phyloP scores from a whole-genome alignment of 176 grass and related monocot genomes.

The Aegilops sharonensis region DNA sequence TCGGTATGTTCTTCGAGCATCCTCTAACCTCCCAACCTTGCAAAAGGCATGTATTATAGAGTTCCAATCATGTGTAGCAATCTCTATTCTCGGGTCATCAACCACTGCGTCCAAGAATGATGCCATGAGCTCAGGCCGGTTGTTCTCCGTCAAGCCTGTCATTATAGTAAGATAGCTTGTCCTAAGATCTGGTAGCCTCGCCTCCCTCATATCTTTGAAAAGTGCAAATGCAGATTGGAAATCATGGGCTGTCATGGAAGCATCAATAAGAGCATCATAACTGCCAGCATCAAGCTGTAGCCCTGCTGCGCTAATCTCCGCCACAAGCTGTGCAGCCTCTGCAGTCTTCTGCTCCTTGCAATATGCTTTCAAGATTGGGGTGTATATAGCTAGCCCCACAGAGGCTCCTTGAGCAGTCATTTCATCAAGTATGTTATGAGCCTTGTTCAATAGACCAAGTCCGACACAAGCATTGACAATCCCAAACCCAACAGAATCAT shows the following conservation, averaged over 20 bases:
- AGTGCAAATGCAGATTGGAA: constrained; percentile 94
- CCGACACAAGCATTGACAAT: constrained; percentile 84
- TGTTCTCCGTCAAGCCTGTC: constrained; percentile 94
- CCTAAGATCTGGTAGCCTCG: constrained; percentile 71
- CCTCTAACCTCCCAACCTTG: constrained; percentile 83
- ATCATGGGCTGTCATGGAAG: constrained; percentile 91
- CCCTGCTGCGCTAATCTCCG: constrained; percentile 69
- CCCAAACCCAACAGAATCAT: constrained; percentile 75
- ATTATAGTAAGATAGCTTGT: constrained; percentile 97
- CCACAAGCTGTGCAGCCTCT: constrained; percentile 84
- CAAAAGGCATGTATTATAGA: constrained; percentile 96
- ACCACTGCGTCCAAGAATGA: constrained; percentile 84
- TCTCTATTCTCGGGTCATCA: constrained; percentile 78
- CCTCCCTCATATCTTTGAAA: constrained; percentile 94
- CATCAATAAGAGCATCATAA: constrained; percentile 90
- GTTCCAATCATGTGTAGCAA: constrained; percentile 94
- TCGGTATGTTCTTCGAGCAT: constrained; percentile 82
- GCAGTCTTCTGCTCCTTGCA: constrained; percentile 92
- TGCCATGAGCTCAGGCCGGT: constrained; percentile 89
- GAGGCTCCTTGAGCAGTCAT: constrained; percentile 72
- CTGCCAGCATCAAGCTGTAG: constrained; percentile 68
- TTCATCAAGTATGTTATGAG: constrained; percentile 88
- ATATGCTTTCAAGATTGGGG: constrained; percentile 87
- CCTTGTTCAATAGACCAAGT: constrained; percentile 74
- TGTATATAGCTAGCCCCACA: constrained; percentile 77